phyloP scores from a whole-genome alignment of 148 eudicot species.

The Mesembryanthemum crystallinum region DNA sequence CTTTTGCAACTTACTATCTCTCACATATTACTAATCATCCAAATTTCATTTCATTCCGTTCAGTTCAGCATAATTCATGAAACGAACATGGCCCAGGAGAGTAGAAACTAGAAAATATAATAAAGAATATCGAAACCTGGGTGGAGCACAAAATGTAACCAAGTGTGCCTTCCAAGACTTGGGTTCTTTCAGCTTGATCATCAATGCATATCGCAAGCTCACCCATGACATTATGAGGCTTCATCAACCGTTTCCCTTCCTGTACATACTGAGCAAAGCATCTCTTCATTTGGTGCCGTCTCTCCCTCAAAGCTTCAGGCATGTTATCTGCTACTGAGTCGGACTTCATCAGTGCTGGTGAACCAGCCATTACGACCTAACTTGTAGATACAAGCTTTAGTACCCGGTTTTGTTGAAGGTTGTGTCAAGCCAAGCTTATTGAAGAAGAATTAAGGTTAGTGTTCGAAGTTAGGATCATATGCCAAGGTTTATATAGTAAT shows the following conservation, averaged over 20 bases:
- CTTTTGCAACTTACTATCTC: too few relatives aligned
- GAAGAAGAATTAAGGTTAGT: conserved; percentile 4
- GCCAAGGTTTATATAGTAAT: conserved; percentile 1
- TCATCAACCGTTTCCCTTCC: conserved; percentile 72
- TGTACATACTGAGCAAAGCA: conserved; percentile 61
- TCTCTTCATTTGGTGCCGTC: conserved; percentile 79
- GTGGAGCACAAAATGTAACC: conserved; percentile 84
- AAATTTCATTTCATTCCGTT: too few relatives aligned
- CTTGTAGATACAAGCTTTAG: background rate
- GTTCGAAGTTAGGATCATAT: background rate
- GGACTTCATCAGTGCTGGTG: conserved; percentile 49
- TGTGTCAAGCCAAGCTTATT: too few relatives aligned
- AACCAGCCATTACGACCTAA: conserved; percentile 26
- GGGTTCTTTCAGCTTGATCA: conserved; percentile 52
- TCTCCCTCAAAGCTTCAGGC: conserved; percentile 77
- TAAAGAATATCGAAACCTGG: conserved; percentile 38
- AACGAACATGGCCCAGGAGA: too few relatives aligned
- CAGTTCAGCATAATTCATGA: too few relatives aligned
- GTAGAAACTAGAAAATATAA: too few relatives aligned
- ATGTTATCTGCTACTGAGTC: conserved; percentile 68
- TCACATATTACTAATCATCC: too few relatives aligned
- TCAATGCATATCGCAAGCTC: conserved; percentile 73
- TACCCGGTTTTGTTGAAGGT: background rate
- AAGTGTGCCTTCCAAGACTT: conserved; percentile 66
- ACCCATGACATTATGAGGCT: conserved; percentile 64